Percentiles rank a stretch among this genome's conserved stretches.
Evolutionary conservation across 176 grass and related monocot genomes (phyloP).

Genomic region (Saccharum spontaneum): DNA sequence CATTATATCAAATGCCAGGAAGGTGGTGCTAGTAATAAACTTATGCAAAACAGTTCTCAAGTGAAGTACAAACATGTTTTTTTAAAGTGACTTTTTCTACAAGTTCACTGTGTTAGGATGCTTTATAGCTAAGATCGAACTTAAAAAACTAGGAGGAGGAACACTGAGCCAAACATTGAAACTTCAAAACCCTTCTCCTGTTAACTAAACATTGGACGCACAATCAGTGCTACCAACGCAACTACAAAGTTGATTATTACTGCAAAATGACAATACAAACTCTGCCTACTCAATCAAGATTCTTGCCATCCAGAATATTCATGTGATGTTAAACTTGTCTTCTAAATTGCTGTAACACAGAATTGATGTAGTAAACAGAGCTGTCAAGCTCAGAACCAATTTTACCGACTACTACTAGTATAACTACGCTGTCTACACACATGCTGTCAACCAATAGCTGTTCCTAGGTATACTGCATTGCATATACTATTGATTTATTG

Average conservation of each 20-base stretch:
- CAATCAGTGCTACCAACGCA: neutral
- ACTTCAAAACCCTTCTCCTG: neutral
- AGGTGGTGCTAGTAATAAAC: neutral
- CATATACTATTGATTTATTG: neutral
- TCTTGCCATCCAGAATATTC: neutral
- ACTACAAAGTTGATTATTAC: neutral
- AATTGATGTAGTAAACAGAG: neutral
- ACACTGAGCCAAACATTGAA: neutral
- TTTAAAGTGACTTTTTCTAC: neutral
- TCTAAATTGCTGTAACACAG: neutral
- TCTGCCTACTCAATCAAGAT: neutral
- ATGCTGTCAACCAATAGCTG: slow-evolving; percentile 1
- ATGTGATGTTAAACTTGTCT: neutral
- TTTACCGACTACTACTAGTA: neutral
- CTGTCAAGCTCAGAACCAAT: neutral
- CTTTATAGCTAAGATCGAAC: neutral
- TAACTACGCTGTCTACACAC: neutral
- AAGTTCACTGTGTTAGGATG: neutral
- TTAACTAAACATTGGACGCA: too few species aligned
- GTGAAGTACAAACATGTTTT: neutral
- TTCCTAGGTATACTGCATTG: neutral
- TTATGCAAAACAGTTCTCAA: neutral
- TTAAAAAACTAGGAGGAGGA: neutral
- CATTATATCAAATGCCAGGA: neutral
- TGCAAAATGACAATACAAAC: neutral